Conservation (phyloP, 1,139 yeast species). For the Yamadazyma membranifaciens region DNA sequence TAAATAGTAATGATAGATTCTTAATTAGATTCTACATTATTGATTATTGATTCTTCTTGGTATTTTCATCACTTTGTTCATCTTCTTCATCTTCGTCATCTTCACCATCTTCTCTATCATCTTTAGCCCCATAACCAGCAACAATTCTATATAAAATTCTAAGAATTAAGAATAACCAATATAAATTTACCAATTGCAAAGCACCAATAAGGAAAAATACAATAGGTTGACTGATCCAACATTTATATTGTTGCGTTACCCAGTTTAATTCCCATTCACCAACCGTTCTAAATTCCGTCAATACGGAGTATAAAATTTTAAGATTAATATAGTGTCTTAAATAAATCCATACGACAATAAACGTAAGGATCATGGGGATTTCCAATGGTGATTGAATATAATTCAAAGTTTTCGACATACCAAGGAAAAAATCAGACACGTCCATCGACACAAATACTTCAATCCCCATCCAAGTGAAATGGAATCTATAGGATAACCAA, state of each 20-base stretch:
- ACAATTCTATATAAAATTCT: constrained; percentile 71
- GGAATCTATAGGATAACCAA: constrained; percentile 89
- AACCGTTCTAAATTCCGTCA: constrained; percentile 81
- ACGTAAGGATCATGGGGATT: constrained; percentile 65
- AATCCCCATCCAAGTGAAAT: constrained; percentile 94
- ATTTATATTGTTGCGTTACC: constrained; percentile 93
- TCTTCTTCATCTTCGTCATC: constrained; percentile 54
- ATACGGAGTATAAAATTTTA: constrained; percentile 79
- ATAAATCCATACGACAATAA: constrained; percentile 77
- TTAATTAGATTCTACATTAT: constrained; percentile 11
- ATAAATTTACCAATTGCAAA: constrained; percentile 78
- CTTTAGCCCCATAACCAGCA: constrained; percentile 59
- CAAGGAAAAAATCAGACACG: constrained; percentile 84
- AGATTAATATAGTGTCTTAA: constrained; percentile 84
- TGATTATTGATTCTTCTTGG: constrained; percentile 23
- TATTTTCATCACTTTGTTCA: constrained; percentile 48
- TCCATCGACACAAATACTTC: constrained; percentile 95
- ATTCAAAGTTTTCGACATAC: constrained; percentile 79
- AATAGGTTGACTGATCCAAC: constrained; percentile 91
- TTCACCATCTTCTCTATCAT: constrained; percentile 91
- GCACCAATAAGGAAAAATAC: constrained; percentile 76
- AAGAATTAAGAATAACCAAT: constrained; percentile 82
- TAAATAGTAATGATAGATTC: constrained; percentile 2
- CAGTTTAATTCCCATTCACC: constrained; percentile 82
- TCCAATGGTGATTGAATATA: constrained; percentile 69